Percentiles rank a stretch among this genome's conserved stretches.
These are phyloP conservation scores for Pulveroboletus sp. DNA, from an alignment of 768 basidiomycete genomes.

Conservation along the genomic window DNA sequence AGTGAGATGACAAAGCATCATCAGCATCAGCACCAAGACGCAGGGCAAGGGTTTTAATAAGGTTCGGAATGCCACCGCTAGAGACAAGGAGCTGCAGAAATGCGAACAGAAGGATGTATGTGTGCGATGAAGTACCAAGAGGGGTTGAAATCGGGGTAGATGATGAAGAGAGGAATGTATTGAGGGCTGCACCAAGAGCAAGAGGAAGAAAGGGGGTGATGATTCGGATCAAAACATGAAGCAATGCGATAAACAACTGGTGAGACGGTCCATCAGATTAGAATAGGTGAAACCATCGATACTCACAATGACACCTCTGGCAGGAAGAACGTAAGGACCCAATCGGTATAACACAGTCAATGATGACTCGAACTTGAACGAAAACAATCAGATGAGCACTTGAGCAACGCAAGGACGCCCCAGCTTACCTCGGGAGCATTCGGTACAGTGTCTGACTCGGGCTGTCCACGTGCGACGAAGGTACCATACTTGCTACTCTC, in stretches of 20 bases:
- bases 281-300: neutral
- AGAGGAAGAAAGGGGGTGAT: conserved; percentile 71
- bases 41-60: conserved; percentile 72
- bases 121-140: conserved; percentile 53
- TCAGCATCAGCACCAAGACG: conserved; percentile 91
- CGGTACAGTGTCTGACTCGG: neutral
- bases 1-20: conserved; percentile 50
- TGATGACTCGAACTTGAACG: conserved; percentile 15
- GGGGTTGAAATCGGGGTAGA: conserved; percentile 19
- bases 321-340: conserved; percentile 16
- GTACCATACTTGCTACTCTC: conserved; percentile 70
- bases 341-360: conserved; percentile 15
- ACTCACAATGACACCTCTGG: conserved; percentile 24
- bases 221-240: conserved; percentile 71
- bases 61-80: conserved; percentile 66
- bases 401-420: neutral
- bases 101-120: conserved; percentile 63
- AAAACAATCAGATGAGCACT: neutral
- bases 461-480: conserved; percentile 38
- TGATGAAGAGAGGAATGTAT: conserved; percentile 16
- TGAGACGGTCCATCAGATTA: conserved; percentile 1
- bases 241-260: conserved; percentile 60
- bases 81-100: conserved; percentile 70
- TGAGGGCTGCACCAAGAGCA: conserved; percentile 48
- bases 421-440: conserved; percentile 10